These are phyloP conservation scores for Niebla homalea DNA, from an alignment of 495 filamentous ascomycete genomes.

Conservation along the genomic window DNA sequence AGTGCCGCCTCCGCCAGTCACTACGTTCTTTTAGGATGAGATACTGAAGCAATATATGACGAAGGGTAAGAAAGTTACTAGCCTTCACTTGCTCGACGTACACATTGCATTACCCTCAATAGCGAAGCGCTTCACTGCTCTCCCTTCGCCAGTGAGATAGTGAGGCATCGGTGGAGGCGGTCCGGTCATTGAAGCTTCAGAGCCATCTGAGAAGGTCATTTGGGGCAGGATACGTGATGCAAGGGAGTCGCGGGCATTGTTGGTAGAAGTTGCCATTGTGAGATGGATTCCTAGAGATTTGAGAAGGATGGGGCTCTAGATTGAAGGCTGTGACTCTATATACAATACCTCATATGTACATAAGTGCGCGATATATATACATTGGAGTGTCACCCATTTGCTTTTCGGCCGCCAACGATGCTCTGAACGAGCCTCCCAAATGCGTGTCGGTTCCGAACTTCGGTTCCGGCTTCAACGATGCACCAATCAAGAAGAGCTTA, in stretches of 20 bases:
- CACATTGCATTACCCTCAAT: constrained; percentile 49
- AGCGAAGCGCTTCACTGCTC: constrained; percentile 44
- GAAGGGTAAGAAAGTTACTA: constrained; percentile 2
- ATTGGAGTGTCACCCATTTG: too few species aligned
- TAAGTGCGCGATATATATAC: too few species aligned
- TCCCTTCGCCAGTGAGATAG: constrained; percentile 29
- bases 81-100: constrained; percentile 14
- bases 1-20: constrained; percentile 60
- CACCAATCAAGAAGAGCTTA: too few species aligned
- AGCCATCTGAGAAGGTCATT: constrained; percentile 43
- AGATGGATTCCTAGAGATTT: background rate
- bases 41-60: background rate
- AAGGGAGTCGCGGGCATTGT: constrained; percentile 33
- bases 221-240: constrained; percentile 44
- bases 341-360: too few species aligned
- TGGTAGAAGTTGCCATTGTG: constrained; percentile 10
- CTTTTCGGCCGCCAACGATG: too few species aligned
- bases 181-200: constrained; percentile 33
- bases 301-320: too few species aligned
- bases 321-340: too few species aligned
- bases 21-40: constrained; percentile 15
- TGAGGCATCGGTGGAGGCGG: constrained; percentile 30
- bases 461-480: too few species aligned
- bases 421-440: too few species aligned
- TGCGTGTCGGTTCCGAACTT: too few species aligned